Evolutionary conservation across 305 asterid species (phyloP).

Genomic region (Vinca major): DNA sequence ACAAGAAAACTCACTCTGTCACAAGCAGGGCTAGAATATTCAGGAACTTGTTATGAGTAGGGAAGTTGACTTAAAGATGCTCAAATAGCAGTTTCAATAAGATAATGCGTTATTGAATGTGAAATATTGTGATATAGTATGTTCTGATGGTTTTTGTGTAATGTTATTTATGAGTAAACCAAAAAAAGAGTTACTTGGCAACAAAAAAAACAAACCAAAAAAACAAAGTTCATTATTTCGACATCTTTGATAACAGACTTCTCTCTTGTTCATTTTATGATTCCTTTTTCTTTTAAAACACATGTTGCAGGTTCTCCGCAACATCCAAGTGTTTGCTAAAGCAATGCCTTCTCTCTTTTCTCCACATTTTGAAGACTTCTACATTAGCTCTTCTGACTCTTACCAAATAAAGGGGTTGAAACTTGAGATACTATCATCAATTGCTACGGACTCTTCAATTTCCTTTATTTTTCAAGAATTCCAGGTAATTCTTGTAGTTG

Average conservation of each 20-base stretch:
- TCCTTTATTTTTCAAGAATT: conserved; percentile 76
- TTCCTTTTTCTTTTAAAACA: background rate
- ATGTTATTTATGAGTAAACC: background rate
- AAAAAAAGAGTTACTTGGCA: too few species aligned
- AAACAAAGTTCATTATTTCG: background rate
- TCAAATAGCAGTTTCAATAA: background rate
- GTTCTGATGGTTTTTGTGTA: background rate
- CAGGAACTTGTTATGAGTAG: background rate
- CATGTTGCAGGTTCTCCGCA: conserved; percentile 72
- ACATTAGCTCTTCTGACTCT: conserved; percentile 63
- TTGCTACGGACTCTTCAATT: conserved; percentile 67
- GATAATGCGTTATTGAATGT: background rate
- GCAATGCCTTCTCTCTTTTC: conserved; percentile 74
- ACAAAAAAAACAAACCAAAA: too few species aligned
- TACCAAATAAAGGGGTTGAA: conserved; percentile 73
- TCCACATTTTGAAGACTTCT: conserved; percentile 83
- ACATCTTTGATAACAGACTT: background rate
- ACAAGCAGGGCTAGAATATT: background rate
- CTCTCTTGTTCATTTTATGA: background rate
- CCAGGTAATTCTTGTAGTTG: conserved; percentile 44
- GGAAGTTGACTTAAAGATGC: background rate
- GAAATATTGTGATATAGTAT: background rate
- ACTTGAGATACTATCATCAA: conserved; percentile 82
- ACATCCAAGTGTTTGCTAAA: conserved; percentile 86
- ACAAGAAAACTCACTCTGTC: background rate